Evolutionary conservation across 306 rosid genomes (phyloP).

Genomic region (Inga laurina): DNA sequence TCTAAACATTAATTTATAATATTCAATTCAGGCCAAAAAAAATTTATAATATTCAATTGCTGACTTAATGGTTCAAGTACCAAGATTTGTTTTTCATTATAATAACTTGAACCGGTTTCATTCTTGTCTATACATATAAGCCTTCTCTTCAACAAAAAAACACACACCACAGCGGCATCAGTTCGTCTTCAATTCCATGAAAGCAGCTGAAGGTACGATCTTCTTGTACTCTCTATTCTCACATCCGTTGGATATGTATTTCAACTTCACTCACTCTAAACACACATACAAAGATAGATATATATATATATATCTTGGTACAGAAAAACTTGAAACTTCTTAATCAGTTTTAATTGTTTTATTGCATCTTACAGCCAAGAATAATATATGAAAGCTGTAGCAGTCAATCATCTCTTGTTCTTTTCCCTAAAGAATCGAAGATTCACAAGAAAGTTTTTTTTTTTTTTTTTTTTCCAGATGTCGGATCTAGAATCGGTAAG

Average conservation of each 20-base stretch:
- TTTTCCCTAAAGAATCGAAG: slow-evolving; percentile 11
- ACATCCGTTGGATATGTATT: slow-evolving; percentile 21
- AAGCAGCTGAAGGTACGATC: slow-evolving; percentile 56
- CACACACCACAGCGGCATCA: slow-evolving; percentile 42
- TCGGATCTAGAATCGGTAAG: slow-evolving; percentile 32
- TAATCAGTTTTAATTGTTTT: neutral
- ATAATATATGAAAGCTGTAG: slow-evolving; percentile 32
- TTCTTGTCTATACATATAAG: slow-evolving; percentile 31
- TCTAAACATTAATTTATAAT: too few species aligned
- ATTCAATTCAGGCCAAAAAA: too few species aligned
- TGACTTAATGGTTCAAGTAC: slow-evolving; percentile 54
- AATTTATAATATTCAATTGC: slow-evolving; percentile 18
- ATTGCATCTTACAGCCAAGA: neutral
- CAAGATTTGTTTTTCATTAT: slow-evolving; percentile 49
- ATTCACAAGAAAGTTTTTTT: neutral
- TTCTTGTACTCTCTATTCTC: neutral
- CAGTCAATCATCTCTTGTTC: slow-evolving; percentile 26
- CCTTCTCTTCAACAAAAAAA: slow-evolving; percentile 31
- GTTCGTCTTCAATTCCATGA: slow-evolving; percentile 35
- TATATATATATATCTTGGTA: neutral
- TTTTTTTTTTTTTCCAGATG: neutral
- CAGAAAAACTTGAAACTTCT: slow-evolving; percentile 5
- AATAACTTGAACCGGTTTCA: slow-evolving; percentile 44
- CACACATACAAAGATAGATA: too few species aligned
- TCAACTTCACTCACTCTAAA: neutral